Conservation (phyloP, 148 eudicot species). For the Vaccinium vitisidaea region DNA sequence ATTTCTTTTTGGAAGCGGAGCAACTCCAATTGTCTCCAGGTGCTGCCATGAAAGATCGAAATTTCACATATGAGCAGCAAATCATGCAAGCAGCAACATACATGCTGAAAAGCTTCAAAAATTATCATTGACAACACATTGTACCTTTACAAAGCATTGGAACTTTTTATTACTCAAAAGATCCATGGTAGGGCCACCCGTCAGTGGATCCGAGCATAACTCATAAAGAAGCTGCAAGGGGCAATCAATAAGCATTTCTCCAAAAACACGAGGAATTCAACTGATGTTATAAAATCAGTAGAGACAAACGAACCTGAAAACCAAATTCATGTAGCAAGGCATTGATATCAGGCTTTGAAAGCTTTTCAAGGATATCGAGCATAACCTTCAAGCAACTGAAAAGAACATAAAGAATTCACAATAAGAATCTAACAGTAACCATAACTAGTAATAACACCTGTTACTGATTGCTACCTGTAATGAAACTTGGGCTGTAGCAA, state of each 20-base stretch:
- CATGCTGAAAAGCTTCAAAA: neutral
- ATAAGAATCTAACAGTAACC: neutral
- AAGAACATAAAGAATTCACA: constrained; percentile 15
- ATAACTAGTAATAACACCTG: neutral
- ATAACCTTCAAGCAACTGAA: constrained; percentile 93
- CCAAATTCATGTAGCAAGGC: constrained; percentile 94
- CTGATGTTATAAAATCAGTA: neutral
- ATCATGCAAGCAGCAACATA: neutral
- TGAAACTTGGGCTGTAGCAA: constrained; percentile 81
- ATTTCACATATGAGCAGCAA: neutral
- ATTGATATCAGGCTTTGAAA: constrained; percentile 71
- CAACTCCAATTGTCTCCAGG: constrained; percentile 69
- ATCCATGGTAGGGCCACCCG: constrained; percentile 83
- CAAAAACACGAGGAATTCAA: neutral
- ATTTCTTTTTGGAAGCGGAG: constrained; percentile 87
- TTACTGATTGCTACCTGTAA: constrained; percentile 59
- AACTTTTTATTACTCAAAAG: constrained; percentile 74
- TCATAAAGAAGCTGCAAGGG: constrained; percentile 82
- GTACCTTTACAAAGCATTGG: constrained; percentile 85
- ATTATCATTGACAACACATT: neutral
- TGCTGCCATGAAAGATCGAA: constrained; percentile 46
- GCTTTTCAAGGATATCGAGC: constrained; percentile 85
- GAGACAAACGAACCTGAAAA: constrained; percentile 61
- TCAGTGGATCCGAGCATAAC: constrained; percentile 80
- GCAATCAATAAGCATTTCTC: constrained; percentile 11